Conservation (phyloP, 495 filamentous ascomycete genomes). For the Glonium stellatum region DNA sequence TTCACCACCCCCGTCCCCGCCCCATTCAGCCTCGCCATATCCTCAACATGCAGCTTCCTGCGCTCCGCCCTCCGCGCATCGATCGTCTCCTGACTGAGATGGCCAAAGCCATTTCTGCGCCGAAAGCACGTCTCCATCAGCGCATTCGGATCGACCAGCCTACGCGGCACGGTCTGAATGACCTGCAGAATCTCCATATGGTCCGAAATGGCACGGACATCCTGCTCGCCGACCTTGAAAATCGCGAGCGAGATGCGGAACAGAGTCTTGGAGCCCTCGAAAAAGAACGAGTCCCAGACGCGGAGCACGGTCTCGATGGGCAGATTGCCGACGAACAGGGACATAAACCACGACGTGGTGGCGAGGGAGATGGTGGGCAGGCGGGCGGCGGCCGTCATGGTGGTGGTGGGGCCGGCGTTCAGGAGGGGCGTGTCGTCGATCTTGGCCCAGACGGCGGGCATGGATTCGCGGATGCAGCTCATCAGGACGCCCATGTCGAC, state of each 20-base stretch:
- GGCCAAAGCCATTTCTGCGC: conserved; percentile 75
- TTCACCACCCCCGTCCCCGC: background rate
- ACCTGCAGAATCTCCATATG: conserved; percentile 96
- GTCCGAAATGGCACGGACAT: conserved; percentile 70
- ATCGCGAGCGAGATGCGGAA: conserved; percentile 87
- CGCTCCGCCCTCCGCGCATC: conserved; percentile 56
- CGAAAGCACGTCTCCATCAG: conserved; percentile 76
- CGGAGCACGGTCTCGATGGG: conserved; percentile 85
- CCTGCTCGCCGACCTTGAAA: conserved; percentile 81
- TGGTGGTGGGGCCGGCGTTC: conserved; percentile 27
- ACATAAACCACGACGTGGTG: conserved; percentile 98
- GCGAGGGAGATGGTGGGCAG: conserved; percentile 87
- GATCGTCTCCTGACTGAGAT: conserved; percentile 61
- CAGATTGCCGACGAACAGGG: conserved; percentile 83
- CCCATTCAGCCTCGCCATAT: conserved; percentile 11
- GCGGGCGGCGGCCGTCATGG: conserved; percentile 39
- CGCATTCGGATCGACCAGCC: conserved; percentile 69
- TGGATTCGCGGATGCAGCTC: conserved; percentile 70
- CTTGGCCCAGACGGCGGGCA: conserved; percentile 81
- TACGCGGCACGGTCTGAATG: conserved; percentile 81
- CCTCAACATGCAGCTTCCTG: conserved; percentile 42
- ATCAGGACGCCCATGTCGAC: conserved; percentile 93
- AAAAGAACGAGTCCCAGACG: conserved; percentile 95
- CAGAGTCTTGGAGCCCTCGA: conserved; percentile 90
- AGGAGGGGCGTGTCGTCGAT: conserved; percentile 68